Percentiles rank a stretch among this genome's conserved stretches.
Conservation (phyloP, 176 grass and related monocot genomes). For the Carex pumila region DNA sequence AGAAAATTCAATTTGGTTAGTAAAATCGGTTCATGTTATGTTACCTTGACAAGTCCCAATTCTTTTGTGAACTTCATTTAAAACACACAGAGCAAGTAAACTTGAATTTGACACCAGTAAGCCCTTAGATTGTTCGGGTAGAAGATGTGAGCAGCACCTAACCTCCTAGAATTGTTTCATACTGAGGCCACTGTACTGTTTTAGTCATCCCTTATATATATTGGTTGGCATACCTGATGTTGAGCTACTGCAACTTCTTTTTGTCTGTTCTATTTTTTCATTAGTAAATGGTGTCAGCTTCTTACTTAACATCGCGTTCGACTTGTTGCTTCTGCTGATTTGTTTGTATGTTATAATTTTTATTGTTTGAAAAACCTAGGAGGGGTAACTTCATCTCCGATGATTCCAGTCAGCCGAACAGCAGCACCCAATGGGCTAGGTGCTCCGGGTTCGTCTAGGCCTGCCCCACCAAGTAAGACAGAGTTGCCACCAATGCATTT, state of each 20-base stretch:
- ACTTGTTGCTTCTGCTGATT: not conserved
- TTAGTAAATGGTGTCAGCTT: not conserved
- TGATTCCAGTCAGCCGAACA: slow-evolving; percentile 44
- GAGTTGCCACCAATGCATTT: slow-evolving; percentile 27
- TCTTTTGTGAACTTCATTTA: not conserved
- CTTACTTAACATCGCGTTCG: not conserved
- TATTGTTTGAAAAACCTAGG: slow-evolving; percentile 32
- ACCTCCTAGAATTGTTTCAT: not conserved
- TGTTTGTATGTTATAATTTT: slow-evolving; percentile 14
- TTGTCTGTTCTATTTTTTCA: not conserved
- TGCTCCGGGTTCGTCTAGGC: slow-evolving; percentile 65
- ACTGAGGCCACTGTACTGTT: not conserved
- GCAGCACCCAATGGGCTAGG: slow-evolving; percentile 61
- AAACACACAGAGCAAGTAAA: not conserved
- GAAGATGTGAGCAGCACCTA: not conserved
- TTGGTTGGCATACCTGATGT: not conserved
- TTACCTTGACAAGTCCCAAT: not conserved
- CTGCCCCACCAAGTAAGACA: slow-evolving; percentile 44
- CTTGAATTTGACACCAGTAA: not conserved
- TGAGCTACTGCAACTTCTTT: not conserved
- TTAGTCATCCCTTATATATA: not conserved
- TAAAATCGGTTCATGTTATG: slow-evolving; percentile 13
- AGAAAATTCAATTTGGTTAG: slow-evolving; percentile 99
- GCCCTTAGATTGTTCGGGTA: not conserved
- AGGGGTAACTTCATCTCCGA: slow-evolving; percentile 71